phyloP scores from a whole-genome alignment of 1,284 basidiomycete genomes.

The Grifola frondosa region DNA sequence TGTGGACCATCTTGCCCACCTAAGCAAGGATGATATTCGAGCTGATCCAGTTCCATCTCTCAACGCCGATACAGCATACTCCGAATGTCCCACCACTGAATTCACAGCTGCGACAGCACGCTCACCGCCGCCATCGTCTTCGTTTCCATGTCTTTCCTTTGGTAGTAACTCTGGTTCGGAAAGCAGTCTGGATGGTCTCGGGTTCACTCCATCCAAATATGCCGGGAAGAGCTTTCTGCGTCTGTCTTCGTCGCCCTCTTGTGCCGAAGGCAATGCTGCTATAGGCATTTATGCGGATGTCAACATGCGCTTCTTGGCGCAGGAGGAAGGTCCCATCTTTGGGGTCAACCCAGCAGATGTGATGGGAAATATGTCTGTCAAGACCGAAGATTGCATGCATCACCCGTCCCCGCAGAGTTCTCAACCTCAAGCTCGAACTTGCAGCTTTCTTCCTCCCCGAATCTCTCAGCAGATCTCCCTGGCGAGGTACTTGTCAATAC shows the following conservation, averaged over 20 bases:
- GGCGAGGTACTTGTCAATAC: slow-evolving; percentile 13
- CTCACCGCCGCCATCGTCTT: slow-evolving; percentile 4
- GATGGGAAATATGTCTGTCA: slow-evolving; percentile 24
- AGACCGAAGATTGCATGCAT: slow-evolving; percentile 6
- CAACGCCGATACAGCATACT: slow-evolving; percentile 8
- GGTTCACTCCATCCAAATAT: neutral
- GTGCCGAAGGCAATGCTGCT: slow-evolving; percentile 1
- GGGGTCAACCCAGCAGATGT: slow-evolving; percentile 51
- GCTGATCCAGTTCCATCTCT: neutral
- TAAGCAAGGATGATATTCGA: neutral
- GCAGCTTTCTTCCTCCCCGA: slow-evolving; percentile 2
- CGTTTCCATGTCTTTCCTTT: slow-evolving; percentile 12
- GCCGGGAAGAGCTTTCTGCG: slow-evolving; percentile 7
- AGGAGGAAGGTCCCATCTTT: slow-evolving; percentile 23
- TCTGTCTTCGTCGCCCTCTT: slow-evolving; percentile 10
- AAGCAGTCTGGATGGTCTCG: neutral
- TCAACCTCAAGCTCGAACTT: neutral
- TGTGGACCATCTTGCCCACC: neutral
- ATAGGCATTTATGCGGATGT: slow-evolving; percentile 44
- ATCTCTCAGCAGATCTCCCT: slow-evolving; percentile 14
- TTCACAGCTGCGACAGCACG: slow-evolving; percentile 9
- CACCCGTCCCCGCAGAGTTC: neutral
- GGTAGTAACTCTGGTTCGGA: slow-evolving; percentile 11
- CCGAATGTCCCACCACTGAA: slow-evolving; percentile 11
- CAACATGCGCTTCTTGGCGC: slow-evolving; percentile 39